Conservation (phyloP, 2,329 filamentous ascomycete genomes). For the Ambrosiella xylebori region DNA sequence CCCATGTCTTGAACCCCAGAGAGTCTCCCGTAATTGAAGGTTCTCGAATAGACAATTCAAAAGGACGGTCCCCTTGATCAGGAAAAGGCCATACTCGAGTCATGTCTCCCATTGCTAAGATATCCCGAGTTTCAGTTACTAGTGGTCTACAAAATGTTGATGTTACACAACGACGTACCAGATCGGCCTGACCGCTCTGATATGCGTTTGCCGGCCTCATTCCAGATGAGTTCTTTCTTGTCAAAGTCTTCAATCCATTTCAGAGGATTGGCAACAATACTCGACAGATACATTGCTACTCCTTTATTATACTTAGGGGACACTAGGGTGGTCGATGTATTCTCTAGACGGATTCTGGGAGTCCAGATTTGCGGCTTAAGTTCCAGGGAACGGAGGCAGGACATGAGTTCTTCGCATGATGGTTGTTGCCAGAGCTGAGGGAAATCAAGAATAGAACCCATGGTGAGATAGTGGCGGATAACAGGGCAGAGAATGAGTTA, state of each 20-base stretch:
- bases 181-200: conserved; percentile 72
- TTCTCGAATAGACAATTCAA: conserved; percentile 62
- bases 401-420: conserved; percentile 42
- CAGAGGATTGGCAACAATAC: conserved; percentile 49
- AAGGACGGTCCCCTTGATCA: conserved; percentile 17
- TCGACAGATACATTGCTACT: conserved; percentile 49
- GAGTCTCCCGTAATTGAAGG: conserved; percentile 68
- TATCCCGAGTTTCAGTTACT: neutral
- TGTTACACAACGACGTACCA: conserved; percentile 24
- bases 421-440: conserved; percentile 73
- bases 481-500: neutral
- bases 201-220: conserved; percentile 59
- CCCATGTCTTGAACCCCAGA: conserved; percentile 90
- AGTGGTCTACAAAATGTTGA: neutral
- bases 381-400: conserved; percentile 48
- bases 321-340: neutral
- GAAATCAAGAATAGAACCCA: conserved; percentile 34
- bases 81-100: conserved; percentile 36
- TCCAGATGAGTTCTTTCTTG: conserved; percentile 54
- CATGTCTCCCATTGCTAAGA: conserved; percentile 37
- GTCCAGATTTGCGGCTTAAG: conserved; percentile 54
- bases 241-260: conserved; percentile 52
- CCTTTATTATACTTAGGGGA: conserved; percentile 27
- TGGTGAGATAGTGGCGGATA: neutral
- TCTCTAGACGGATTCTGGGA: conserved; percentile 21